Base-by-base conservation (phyloP, 2,329 filamentous ascomycete genomes). In the Penicillium sp. region DNA sequence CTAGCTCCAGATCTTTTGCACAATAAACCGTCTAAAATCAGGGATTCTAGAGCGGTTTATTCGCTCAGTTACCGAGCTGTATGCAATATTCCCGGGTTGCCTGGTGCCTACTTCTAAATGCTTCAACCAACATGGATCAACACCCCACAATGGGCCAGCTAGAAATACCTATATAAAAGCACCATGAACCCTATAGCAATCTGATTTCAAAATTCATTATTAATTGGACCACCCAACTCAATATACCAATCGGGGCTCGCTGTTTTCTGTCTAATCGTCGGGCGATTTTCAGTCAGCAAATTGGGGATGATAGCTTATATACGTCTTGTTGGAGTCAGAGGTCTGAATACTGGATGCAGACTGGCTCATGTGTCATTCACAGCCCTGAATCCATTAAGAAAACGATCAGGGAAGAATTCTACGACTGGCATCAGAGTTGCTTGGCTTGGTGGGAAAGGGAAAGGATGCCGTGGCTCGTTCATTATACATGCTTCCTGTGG, bases 401-500 rank as follows among this genome's bases (percentile, higher is more conserved):
- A 14, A 19, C 7, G 6, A n/a, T 53, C 19, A n/a, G 46, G 11
- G 45, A 57, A 6, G 35, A 44, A 19, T 61, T 46, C 10, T 27
- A 59, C 10, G 53, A 55, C 26, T 58, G 61, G 55, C 16, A 63
- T 33, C 60, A 3, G 56, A 61, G 16, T 44, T 70, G 19, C 37
- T 57, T 33, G 44, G 54, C n/a, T 59, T 62, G 21, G 54, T 71
- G 29, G 19, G 52, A 39, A 26, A 52, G 26, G 59, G 55, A 13
- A 58, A 61, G 13, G 52, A 58, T 5, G 42, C 54, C n/a, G 16
- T 55, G 2, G 11, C 55, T 11, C 50, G 55, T 11, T 52, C 62
- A 10, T 52, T 69, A 3, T 65, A 64, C 46, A 68, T 68, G 58
- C 62, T 72, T 13, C 67, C 68, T 16, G 49, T 65, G 11, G 64